Conservation (phyloP, 257 asterid genomes). For the Solanum chilense region DNA sequence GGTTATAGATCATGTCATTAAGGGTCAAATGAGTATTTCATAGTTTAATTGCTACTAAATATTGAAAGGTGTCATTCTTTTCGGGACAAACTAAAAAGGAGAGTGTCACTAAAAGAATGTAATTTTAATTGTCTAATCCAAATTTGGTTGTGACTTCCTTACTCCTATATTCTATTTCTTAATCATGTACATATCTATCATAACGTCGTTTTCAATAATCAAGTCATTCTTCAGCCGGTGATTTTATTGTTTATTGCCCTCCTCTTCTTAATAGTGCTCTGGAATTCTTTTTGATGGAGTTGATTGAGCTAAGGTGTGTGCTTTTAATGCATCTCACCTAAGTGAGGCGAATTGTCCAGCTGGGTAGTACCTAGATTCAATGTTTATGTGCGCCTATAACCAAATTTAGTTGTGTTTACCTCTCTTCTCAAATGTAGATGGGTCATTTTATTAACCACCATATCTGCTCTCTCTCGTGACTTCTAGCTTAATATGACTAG, state of each 20-base stretch:
- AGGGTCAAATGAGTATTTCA: background rate
- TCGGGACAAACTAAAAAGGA: background rate
- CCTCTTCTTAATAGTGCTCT: background rate
- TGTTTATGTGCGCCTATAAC: background rate
- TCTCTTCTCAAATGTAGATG: background rate
- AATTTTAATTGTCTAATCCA: background rate
- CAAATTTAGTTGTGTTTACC: background rate
- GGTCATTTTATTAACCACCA: background rate
- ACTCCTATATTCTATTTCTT: background rate
- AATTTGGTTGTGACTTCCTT: background rate
- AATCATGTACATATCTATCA: background rate
- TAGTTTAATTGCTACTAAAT: background rate
- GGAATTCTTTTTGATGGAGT: background rate
- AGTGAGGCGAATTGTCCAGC: background rate
- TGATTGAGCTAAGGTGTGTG: background rate
- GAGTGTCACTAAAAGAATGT: background rate
- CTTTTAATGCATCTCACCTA: background rate
- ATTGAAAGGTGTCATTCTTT: background rate
- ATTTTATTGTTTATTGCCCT: background rate
- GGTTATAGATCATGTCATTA: background rate
- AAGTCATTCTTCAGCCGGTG: background rate
- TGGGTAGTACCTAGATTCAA: background rate
- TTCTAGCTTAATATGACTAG: background rate
- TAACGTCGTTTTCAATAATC: background rate
- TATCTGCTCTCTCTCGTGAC: background rate